Evolutionary conservation across 2,329 filamentous ascomycete genomes (phyloP).

Genomic region (Lasiodiplodia hormozganensis): DNA sequence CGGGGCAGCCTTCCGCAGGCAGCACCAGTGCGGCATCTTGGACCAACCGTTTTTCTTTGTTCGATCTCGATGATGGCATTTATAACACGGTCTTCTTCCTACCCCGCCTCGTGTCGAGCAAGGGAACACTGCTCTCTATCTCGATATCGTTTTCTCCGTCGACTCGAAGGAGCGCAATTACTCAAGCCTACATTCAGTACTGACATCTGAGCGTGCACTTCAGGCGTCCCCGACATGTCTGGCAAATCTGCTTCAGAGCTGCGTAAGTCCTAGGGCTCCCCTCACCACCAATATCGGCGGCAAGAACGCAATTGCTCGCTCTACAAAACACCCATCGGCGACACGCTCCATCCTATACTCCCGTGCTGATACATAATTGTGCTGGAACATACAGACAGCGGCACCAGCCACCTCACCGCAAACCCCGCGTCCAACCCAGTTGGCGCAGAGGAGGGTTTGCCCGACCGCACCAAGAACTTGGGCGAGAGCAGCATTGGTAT

Average conservation of each 20-base stretch:
- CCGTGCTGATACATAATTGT: neutral
- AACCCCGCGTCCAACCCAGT: neutral
- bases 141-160: neutral
- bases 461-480: slow-evolving; percentile 24
- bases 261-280: neutral
- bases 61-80: neutral
- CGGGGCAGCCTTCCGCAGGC: neutral
- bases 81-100: neutral
- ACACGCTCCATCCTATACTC: neutral
- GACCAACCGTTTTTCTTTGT: slow-evolving; percentile 1
- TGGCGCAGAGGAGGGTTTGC: neutral
- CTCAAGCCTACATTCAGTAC: neutral
- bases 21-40: neutral
- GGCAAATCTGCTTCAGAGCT: slow-evolving; percentile 17
- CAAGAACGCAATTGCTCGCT: neutral
- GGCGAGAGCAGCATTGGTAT: neutral
- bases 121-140: neutral
- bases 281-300: neutral
- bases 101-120: too few relatives aligned
- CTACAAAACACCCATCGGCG: neutral
- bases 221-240: slow-evolving; percentile 16
- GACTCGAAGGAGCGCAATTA: neutral
- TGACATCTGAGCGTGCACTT: neutral
- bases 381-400: neutral
- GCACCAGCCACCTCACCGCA: neutral